Evolutionary conservation across 2,329 filamentous ascomycete species (phyloP).

Genomic region (Orbilia ellipsospora): DNA sequence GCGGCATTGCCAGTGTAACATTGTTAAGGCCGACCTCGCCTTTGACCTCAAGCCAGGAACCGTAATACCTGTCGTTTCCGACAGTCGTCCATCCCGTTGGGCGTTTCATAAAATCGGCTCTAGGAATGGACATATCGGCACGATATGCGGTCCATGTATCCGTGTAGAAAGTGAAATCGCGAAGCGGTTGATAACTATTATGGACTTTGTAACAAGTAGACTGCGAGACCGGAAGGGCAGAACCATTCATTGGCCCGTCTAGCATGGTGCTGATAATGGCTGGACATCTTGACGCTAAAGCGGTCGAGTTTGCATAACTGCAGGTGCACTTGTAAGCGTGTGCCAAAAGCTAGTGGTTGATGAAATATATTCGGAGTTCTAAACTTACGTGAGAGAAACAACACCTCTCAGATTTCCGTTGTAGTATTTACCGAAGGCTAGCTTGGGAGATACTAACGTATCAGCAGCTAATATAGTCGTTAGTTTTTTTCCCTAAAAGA

Average conservation of each 20-base stretch:
- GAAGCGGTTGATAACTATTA: slow-evolving; percentile 50
- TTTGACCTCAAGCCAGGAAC: slow-evolving; percentile 61
- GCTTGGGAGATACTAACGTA: slow-evolving; percentile 77
- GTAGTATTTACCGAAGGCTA: slow-evolving; percentile 69
- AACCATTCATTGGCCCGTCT: slow-evolving; percentile 51
- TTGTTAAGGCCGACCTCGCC: slow-evolving; percentile 72
- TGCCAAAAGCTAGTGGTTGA: background rate
- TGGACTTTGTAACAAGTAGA: slow-evolving; percentile 51
- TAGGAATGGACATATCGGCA: slow-evolving; percentile 29
- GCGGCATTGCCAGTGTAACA: slow-evolving; percentile 80
- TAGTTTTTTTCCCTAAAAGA: background rate
- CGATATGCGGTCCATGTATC: slow-evolving; percentile 46
- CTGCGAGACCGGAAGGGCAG: slow-evolving; percentile 45
- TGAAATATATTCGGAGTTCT: no score
- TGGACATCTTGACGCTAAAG: slow-evolving; percentile 41
- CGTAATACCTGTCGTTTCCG: slow-evolving; percentile 66
- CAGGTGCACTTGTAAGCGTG: background rate
- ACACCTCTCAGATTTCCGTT: slow-evolving; percentile 49
- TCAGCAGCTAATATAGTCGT: slow-evolving; percentile 75
- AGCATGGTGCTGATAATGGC: slow-evolving; percentile 45
- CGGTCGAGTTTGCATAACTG: slow-evolving; percentile 50
- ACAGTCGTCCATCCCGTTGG: slow-evolving; percentile 60
- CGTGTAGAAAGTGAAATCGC: slow-evolving; percentile 51
- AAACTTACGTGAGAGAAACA: slow-evolving; percentile 34
- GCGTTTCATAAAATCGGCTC: slow-evolving; percentile 28